Evolutionary conservation across 257 asterid species (phyloP), one percentile per base, ranked within the genome.

Genomic region (Przewalskia tangutica): DNA sequence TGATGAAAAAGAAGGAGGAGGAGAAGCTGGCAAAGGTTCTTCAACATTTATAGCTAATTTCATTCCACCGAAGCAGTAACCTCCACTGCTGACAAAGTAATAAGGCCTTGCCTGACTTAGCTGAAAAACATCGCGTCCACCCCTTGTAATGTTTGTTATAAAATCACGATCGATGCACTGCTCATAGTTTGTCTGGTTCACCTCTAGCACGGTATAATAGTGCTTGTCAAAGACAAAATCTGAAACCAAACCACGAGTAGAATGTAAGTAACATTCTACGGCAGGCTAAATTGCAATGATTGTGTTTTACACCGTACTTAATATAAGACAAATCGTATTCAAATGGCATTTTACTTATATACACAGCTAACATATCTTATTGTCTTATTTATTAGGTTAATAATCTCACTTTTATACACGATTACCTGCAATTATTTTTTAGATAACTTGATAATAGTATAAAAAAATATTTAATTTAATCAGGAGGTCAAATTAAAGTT

Each of bases 11-110:
- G 34, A 14, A 0, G 90, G 77, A n/a, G 84, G 53, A 17, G 88
- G 88, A 23, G 86, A 55, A n/a, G 84, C 71, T 0, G 73, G 63
- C 42, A 48, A 73, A 7, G 46, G 42, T 3, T n/a, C n/a, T 34
- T 82, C 81, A 55, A 88, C 97, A 53, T 84, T 59, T 60, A 90
- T 82, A 27, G 92, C 85, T 23, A 92, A 53, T 84, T 91, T 92
- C 91, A 92, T 85, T 56, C 94, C 92, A 5, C 85, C 79, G 40
- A 44, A 89, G 70, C 97, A 92, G 77, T 87, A 89, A 3, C 95
- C 97, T 44, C 92, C 91, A 9, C 91, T 34, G 62, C 93, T 91
- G 83, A 92, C 17, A 81, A 91, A 92, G 87, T 90, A 92, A 81
- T 91, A 90, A 38, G 88, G 42, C 17, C 88, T 86, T 0, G 86